Evolutionary conservation across 352 stramenopile genomes (phyloP).

Genomic region (Blastocystis sp.): DNA sequence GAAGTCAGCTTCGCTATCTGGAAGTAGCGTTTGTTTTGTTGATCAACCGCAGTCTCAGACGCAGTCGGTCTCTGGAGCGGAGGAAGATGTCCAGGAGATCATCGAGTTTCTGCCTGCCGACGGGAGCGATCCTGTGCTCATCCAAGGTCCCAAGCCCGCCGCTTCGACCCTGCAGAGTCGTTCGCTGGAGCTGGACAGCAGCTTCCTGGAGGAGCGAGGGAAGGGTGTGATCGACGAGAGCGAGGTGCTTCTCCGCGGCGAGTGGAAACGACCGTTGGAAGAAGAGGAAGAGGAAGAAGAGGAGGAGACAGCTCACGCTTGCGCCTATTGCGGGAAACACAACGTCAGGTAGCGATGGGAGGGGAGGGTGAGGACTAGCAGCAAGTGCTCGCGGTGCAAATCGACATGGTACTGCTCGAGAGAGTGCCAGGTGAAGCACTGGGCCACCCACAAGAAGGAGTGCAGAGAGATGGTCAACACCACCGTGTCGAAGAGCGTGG

Average conservation of each 20-base stretch:
- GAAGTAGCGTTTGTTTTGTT: neutral
- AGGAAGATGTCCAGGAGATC: slow-evolving; percentile 40
- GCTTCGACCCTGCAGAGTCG: neutral
- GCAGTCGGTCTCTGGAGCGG: neutral
- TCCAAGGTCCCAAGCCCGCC: neutral
- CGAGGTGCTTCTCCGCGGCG: slow-evolving; percentile 23
- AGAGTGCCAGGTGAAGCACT: slow-evolving; percentile 51
- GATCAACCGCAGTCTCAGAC: neutral
- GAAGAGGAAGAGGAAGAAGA: slow-evolving; percentile 30
- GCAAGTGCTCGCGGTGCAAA: slow-evolving; percentile 50
- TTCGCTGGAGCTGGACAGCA: neutral
- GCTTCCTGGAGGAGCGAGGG: slow-evolving; percentile 14
- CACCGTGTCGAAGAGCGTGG: slow-evolving; percentile 3
- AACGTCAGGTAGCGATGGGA: slow-evolving; percentile 14
- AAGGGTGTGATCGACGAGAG: slow-evolving; percentile 55
- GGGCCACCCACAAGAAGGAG: slow-evolving; percentile 42
- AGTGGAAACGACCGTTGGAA: slow-evolving; percentile 30
- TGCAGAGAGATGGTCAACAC: slow-evolving; percentile 40
- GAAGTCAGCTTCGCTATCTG: neutral
- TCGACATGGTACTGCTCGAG: slow-evolving; percentile 39
- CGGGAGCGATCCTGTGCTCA: slow-evolving; percentile 1
- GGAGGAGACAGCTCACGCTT: neutral
- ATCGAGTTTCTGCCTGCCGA: slow-evolving; percentile 39
- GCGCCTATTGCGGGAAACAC: slow-evolving; percentile 1
- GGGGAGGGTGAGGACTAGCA: neutral